Percentiles rank a stretch among this genome's conserved stretches.
These are phyloP conservation scores for Cryomyces minteri DNA, from an alignment of 495 filamentous ascomycete species.

Conservation along the genomic window DNA sequence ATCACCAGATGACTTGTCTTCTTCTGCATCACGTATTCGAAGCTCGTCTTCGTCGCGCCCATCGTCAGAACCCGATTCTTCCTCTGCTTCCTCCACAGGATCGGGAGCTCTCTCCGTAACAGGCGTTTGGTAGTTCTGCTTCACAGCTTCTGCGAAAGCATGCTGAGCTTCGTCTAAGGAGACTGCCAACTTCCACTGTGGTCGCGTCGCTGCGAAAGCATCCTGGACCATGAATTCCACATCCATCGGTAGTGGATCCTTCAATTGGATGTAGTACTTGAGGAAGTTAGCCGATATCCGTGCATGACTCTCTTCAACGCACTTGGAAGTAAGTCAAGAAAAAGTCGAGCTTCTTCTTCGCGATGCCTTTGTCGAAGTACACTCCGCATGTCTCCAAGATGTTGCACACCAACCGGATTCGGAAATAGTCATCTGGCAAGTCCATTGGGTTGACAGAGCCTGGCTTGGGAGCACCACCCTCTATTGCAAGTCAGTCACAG, in stretches of 20 bases:
- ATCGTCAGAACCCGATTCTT: constrained; percentile 24
- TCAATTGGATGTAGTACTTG: constrained; percentile 87
- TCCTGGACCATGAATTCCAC: constrained; percentile 95
- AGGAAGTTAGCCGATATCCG: constrained; percentile 8
- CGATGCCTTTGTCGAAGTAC: constrained; percentile 83
- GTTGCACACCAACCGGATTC: constrained; percentile 74
- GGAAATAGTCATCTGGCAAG: constrained; percentile 87
- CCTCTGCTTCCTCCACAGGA: constrained; percentile 36
- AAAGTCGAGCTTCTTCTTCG: constrained; percentile 95
- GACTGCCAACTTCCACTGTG: constrained; percentile 75
- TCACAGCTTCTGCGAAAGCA: constrained; percentile 70
- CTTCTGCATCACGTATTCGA: constrained; percentile 34
- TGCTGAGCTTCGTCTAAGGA: constrained; percentile 69
- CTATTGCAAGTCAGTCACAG: constrained; percentile 16
- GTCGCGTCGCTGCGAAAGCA: constrained; percentile 62
- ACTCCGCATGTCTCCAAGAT: constrained; percentile 89
- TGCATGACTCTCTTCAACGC: background rate
- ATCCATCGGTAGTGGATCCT: constrained; percentile 87
- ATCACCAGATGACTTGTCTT: constrained; percentile 38
- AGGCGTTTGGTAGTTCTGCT: constrained; percentile 68
- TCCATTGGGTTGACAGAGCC: constrained; percentile 60
- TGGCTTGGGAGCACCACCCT: constrained; percentile 63
- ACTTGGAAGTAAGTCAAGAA: constrained; percentile 91
- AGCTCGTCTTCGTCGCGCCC: constrained; percentile 22
- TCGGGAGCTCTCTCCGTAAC: constrained; percentile 41